Percentiles rank a stretch among this genome's conserved stretches.
Conservation (phyloP, 75 land plant genomes). For the Cryptomeria japonica region DNA sequence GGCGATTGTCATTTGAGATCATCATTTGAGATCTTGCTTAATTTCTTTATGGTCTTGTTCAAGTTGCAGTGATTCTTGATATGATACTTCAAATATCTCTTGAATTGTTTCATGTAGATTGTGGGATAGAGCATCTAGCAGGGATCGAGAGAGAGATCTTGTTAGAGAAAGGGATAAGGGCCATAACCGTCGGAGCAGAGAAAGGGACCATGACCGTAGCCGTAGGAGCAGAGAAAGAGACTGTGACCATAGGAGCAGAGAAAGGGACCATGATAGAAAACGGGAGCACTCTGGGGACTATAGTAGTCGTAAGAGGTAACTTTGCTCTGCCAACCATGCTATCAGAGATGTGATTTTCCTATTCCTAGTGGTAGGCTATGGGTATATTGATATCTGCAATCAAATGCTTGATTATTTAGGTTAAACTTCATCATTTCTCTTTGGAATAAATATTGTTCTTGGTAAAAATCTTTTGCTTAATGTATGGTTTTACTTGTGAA, state of each 20-base stretch:
- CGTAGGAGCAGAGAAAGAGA: slow-evolving; percentile 10
- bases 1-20: not conserved
- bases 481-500: not conserved
- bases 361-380: not conserved
- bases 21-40: too few species aligned
- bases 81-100: not conserved
- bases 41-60: not conserved
- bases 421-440: not conserved
- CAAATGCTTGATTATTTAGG: not conserved
- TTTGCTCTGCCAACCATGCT: not conserved
- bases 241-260: slow-evolving; percentile 5
- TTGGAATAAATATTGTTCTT: not conserved
- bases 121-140: not conserved
- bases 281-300: not conserved
- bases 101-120: not conserved
- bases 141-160: slow-evolving; percentile 9
- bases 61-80: not conserved
- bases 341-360: not conserved
- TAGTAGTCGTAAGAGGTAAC: slow-evolving; percentile 11
- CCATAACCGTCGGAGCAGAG: slow-evolving; percentile 4
- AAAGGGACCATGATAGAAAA: slow-evolving; percentile 10
- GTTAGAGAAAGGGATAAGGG: not conserved
- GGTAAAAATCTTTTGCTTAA: not conserved
- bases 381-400: not conserved
- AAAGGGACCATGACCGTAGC: slow-evolving; percentile 3